phyloP scores from a whole-genome alignment of 805 yeast genomes.

The Ogataea neopini region DNA sequence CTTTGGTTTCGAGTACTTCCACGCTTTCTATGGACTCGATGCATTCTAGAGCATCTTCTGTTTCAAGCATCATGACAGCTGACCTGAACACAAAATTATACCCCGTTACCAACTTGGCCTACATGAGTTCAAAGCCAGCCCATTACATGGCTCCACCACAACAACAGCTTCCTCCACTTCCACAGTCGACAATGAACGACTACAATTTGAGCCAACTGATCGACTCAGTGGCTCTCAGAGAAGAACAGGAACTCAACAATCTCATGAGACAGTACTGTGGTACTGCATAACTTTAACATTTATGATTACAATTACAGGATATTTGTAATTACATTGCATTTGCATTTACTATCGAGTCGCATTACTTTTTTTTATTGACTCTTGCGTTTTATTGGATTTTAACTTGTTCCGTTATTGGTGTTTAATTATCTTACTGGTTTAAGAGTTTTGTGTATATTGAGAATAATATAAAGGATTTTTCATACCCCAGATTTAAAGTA shows the following conservation, averaged over 20 bases:
- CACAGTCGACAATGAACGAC: conserved; percentile 18
- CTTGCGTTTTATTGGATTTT: conserved; percentile 2
- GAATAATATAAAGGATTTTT: background rate
- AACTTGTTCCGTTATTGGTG: background rate
- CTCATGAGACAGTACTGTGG: conserved; percentile 37
- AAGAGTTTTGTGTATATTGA: conserved; percentile 1
- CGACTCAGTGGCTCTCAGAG: conserved; percentile 35
- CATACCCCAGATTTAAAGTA: background rate
- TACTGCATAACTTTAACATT: background rate
- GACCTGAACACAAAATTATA: conserved; percentile 14
- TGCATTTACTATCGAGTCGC: conserved; percentile 3
- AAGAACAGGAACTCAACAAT: conserved; percentile 35
- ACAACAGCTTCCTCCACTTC: conserved; percentile 8
- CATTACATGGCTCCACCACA: conserved; percentile 1
- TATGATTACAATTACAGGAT: conserved; percentile 2
- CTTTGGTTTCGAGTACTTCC: conserved; percentile 15
- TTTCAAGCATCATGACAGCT: conserved; percentile 26
- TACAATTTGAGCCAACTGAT: conserved; percentile 29
- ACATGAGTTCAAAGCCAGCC: background rate
- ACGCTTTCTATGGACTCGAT: conserved; percentile 16
- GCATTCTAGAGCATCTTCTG: conserved; percentile 35
- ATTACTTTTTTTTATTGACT: background rate
- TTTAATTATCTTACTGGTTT: conserved; percentile 3
- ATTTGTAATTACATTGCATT: conserved; percentile 1
- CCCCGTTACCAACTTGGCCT: conserved; percentile 10